Evolutionary conservation across 2,329 filamentous ascomycete species (phyloP).

Genomic region (Achaetomium macrosporum): DNA sequence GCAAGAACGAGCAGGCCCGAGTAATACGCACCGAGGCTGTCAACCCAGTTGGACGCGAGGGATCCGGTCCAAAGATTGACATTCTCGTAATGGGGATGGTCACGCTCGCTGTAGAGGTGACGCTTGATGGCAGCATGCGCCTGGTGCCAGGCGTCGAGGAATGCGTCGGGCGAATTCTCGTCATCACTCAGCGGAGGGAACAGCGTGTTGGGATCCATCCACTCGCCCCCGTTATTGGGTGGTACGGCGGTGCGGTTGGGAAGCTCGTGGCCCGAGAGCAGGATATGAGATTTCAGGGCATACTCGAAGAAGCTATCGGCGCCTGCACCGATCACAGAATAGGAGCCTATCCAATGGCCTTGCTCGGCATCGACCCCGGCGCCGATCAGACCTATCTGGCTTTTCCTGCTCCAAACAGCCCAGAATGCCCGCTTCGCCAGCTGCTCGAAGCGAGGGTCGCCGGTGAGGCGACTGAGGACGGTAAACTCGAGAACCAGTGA

Average conservation of each 20-base stretch:
- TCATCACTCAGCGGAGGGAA: conserved; percentile 56
- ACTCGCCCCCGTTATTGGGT: conserved; percentile 31
- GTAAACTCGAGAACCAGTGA: conserved; percentile 92
- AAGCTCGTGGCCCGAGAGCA: conserved; percentile 69
- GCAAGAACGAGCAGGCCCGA: conserved; percentile 80
- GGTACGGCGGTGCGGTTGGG: conserved; percentile 47
- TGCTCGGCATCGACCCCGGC: conserved; percentile 84
- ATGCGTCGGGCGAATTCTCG: conserved; percentile 68
- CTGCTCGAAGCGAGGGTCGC: conserved; percentile 81
- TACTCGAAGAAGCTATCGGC: conserved; percentile 99
- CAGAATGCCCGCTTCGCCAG: conserved; percentile 90
- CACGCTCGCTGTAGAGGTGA: conserved; percentile 77
- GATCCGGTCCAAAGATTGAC: conserved; percentile 85
- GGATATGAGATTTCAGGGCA: conserved; percentile 85
- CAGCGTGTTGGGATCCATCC: conserved; percentile 60
- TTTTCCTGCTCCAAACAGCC: conserved; percentile 89
- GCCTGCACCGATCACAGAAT: conserved; percentile 91
- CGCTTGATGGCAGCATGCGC: conserved; percentile 83
- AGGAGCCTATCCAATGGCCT: conserved; percentile 80
- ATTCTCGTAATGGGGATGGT: conserved; percentile 90
- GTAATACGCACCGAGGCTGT: conserved; percentile 93
- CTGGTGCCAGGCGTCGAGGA: conserved; percentile 76
- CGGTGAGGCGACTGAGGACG: conserved; percentile 80
- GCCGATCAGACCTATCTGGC: conserved; percentile 79
- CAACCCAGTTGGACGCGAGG: conserved; percentile 86